Evolutionary conservation across 2,329 filamentous ascomycete species (phyloP), one percentile per base, ranked within the genome.

Genomic region (Microcyclosporella mali): DNA sequence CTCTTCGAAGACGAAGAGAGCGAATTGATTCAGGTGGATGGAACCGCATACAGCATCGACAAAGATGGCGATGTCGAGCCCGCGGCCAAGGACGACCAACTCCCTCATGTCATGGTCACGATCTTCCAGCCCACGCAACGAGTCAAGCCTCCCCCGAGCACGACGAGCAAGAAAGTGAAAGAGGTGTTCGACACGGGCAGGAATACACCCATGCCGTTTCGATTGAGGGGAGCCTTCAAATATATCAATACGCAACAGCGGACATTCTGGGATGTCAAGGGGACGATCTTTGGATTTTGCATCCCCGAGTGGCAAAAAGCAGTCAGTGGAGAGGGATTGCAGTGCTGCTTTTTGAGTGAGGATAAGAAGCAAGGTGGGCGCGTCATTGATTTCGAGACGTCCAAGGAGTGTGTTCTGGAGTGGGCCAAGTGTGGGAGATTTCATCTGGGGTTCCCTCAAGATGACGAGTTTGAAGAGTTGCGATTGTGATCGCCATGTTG

Each of bases 21-120:
- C 31, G 56, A 61, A 35, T 47, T 65, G 35, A 53, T 65, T 28
- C 66, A 68, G 21, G 49, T 66, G n/a, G 63, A 68, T 39, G 48
- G 54, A 15, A 49, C 55, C 21, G 58, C 65, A 9, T 65, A 65
- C 51, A 41, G 47, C 4, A 56, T 69, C 37, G 45, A 57, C 2
- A 53, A 52, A 29, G 53, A 61, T 33, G 63, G 64, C 25, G 53
- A 55, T 19, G 61, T 59, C 1, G 46, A 54, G 8, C 41, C 46
- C 19, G 67, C 66, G 4, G 57, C 57, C 3, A 51, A 57, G 31
- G 51, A 65, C 8, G 58, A 61, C 16, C 56, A 56, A 19, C 56
- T 69, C 10, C 62, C 66, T 0, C 65, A 67, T 42, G 63, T 64
- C n/a, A 65, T 68, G 53, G 66, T 69, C 41, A 68, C 65, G 6